A percentile compares a stretch with the other conserved stretches of the same genome.
Conservation (phyloP, 768 basidiomycete genomes). For the Auriscalpium orientale region DNA sequence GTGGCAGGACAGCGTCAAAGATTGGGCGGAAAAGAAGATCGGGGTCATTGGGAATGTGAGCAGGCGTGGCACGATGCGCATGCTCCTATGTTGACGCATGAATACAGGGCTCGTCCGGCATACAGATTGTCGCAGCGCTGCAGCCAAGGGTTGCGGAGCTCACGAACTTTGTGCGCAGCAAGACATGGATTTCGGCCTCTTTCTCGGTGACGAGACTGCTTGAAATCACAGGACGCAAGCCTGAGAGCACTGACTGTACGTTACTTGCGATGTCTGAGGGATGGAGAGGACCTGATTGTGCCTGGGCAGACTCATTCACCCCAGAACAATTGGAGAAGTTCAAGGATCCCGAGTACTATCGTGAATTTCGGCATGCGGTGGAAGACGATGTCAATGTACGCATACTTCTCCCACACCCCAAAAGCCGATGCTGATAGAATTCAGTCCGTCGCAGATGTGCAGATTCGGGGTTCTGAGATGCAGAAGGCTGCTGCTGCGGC, state of each 20-base stretch:
- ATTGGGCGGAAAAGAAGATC: constrained; percentile 17
- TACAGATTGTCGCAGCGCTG: constrained; percentile 19
- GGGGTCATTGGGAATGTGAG: constrained; percentile 16
- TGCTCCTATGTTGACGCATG: not conserved
- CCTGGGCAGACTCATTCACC: constrained; percentile 14
- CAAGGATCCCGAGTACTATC: constrained; percentile 12
- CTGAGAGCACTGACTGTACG: constrained; percentile 2
- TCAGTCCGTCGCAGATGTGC: constrained; percentile 9
- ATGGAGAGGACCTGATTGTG: not conserved
- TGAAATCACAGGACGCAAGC: constrained; percentile 6
- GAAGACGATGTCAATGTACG: constrained; percentile 18
- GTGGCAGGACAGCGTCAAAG: constrained; percentile 11
- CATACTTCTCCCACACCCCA: not conserved
- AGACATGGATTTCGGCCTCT: constrained; percentile 15
- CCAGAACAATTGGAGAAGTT: constrained; percentile 17
- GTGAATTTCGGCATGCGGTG: constrained; percentile 11
- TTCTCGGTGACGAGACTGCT: constrained; percentile 5
- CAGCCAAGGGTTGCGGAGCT: constrained; percentile 14
- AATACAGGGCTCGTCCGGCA: constrained; percentile 15
- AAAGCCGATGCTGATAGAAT: not conserved
- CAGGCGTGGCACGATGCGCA: not conserved
- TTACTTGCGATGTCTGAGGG: not conserved
- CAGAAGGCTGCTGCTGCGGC: constrained; percentile 10
- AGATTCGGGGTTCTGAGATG: constrained; percentile 9
- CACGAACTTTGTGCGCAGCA: constrained; percentile 18